Evolutionary conservation across 2,329 filamentous ascomycete species (phyloP).

Genomic region (Arthrobotrys pseudoclavata): DNA sequence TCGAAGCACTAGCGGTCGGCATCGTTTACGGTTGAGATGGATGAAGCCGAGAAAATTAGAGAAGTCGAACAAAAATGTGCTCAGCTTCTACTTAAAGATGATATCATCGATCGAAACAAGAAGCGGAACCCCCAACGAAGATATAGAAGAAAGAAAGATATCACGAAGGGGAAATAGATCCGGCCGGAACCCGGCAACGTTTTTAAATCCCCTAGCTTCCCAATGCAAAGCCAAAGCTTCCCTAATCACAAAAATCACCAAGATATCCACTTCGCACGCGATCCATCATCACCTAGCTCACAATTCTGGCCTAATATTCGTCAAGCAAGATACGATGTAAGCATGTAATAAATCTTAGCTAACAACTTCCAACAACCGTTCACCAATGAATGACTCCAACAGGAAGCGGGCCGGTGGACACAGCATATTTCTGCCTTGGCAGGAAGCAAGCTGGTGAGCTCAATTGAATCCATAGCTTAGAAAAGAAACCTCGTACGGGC

Average conservation of each 20-base stretch:
- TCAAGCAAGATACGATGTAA: background rate
- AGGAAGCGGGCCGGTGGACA: conserved; percentile 9
- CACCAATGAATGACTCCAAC: conserved; percentile 18
- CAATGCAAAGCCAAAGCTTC: background rate
- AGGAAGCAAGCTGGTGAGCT: conserved; percentile 6
- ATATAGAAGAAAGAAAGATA: background rate
- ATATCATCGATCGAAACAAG: conserved; percentile 4
- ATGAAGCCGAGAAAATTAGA: background rate
- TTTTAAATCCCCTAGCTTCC: conserved; percentile 7
- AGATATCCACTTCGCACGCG: conserved; percentile 15
- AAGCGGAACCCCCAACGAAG: background rate
- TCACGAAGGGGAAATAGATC: background rate
- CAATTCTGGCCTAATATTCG: background rate
- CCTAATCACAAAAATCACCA: background rate
- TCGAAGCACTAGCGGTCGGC: conserved; percentile 29
- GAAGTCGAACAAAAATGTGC: background rate
- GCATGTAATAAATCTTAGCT: conserved; percentile 17
- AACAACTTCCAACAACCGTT: conserved; percentile 2
- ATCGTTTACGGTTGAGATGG: conserved; percentile 10
- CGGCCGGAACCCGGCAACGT: conserved; percentile 19
- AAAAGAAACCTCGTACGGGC: conserved; percentile 1
- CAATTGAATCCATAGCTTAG: background rate
- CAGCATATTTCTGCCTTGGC: conserved; percentile 21
- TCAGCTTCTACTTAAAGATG: background rate
- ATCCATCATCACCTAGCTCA: background rate